Conservation (phyloP, 495 filamentous ascomycete genomes). For the Glonium stellatum region DNA sequence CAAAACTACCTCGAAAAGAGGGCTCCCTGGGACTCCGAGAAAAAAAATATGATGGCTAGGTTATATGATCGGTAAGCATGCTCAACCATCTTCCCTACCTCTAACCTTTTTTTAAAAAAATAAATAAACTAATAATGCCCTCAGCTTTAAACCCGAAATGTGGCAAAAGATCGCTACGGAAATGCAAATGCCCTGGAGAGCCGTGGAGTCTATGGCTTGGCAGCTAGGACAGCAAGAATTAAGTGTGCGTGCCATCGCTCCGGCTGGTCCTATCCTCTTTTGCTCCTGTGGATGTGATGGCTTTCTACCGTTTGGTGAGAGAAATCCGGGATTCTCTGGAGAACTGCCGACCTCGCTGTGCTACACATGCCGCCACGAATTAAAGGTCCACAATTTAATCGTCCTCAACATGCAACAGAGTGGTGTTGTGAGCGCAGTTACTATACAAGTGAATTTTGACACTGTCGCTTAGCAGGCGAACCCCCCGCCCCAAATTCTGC, state of each 20-base stretch:
- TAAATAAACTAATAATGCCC: background rate
- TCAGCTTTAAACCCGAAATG: background rate
- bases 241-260: background rate
- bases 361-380: too few species aligned
- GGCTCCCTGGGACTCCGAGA: constrained; percentile 89
- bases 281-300: too few species aligned
- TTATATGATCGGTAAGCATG: constrained; percentile 74
- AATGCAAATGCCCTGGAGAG: background rate
- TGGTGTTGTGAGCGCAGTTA: too few species aligned
- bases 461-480: too few species aligned
- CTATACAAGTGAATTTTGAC: too few species aligned
- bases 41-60: constrained; percentile 86
- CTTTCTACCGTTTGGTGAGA: too few species aligned
- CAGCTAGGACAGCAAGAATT: background rate
- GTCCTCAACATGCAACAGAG: too few species aligned
- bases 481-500: too few species aligned
- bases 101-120: background rate
- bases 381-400: too few species aligned
- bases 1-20: constrained; percentile 90
- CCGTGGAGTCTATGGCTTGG: background rate
- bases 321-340: too few species aligned
- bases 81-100: background rate
- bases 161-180: background rate
- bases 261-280: background rate
- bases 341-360: too few species aligned